Evolutionary conservation across 2,329 filamentous ascomycete genomes (phyloP).

Genomic region (Tricladium varicosporioides): DNA sequence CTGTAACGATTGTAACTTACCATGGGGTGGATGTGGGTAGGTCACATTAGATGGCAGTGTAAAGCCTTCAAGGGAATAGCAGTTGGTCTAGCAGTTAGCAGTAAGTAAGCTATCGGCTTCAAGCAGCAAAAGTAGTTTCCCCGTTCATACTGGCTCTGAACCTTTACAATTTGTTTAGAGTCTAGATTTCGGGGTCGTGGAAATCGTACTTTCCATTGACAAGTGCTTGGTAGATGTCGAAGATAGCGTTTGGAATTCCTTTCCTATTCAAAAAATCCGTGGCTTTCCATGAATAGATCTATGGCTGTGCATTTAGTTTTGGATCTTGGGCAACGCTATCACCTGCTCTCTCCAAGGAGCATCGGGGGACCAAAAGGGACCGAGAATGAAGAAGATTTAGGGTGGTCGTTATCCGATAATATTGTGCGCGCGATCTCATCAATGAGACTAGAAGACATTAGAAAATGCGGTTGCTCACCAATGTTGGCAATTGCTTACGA

Average conservation of each 20-base stretch:
- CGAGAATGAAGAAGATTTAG: slow-evolving; percentile 67
- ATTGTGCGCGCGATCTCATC: slow-evolving; percentile 46
- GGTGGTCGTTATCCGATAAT: slow-evolving; percentile 18
- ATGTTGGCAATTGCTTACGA: slow-evolving; percentile 46
- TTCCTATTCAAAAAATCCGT: slow-evolving; percentile 38
- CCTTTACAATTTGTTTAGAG: slow-evolving; percentile 58
- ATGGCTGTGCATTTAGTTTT: slow-evolving; percentile 49
- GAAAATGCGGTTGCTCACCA: neutral
- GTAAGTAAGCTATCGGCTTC: slow-evolving; percentile 42
- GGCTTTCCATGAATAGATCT: slow-evolving; percentile 57
- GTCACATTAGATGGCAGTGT: slow-evolving; percentile 55
- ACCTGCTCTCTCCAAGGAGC: slow-evolving; percentile 68
- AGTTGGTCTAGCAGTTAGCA: slow-evolving; percentile 49
- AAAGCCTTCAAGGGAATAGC: slow-evolving; percentile 50
- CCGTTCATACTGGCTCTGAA: slow-evolving; percentile 58
- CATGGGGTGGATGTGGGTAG: slow-evolving; percentile 58
- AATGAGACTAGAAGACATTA: slow-evolving; percentile 48
- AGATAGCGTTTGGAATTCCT: slow-evolving; percentile 43
- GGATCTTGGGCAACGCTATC: slow-evolving; percentile 57
- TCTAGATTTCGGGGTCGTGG: slow-evolving; percentile 58
- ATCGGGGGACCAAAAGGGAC: slow-evolving; percentile 78
- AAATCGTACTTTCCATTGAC: slow-evolving; percentile 58
- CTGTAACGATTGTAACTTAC: slow-evolving; percentile 31
- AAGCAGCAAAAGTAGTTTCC: slow-evolving; percentile 48
- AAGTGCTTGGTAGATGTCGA: slow-evolving; percentile 65